Evolutionary conservation across 495 filamentous ascomycete genomes (phyloP), one percentile per base, ranked within the genome.

Genomic region (Pyrenopolyporus hunteri): DNA sequence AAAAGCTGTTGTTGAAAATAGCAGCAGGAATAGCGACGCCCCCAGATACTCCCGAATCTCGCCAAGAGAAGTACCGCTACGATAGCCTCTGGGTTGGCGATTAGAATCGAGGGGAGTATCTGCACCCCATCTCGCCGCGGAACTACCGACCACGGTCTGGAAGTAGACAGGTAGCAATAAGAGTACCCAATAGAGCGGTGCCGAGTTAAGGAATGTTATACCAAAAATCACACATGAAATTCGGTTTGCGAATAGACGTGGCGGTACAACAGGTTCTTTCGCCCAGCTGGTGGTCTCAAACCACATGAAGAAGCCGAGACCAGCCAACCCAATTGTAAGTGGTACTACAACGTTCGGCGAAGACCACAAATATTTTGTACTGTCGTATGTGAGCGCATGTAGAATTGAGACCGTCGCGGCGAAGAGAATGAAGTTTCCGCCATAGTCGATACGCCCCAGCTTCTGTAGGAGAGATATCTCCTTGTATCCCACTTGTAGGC

Each of bases 161-260:
- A 82, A 82, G 55, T 80, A 82, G 0, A 83, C 66, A 1, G 79
- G 76, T 0, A 83, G 44, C 49, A 79, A 82, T 60, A 74, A 81
- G 8, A 66, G 36, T 16, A 68, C 46, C 74, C 69, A 80, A 16
- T 63, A 68, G 11, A 52, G 44, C 32, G 28, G 54, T 39, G 9
- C 33, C 53, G 11, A 55, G 51, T 2, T 57, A 17, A 0, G 70
- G 69, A 0, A 67, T 74, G 17, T 66, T 53, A 39, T 73, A 46
- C 4, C 22, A 16, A 32, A 74, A 13, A 33, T 33, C 14, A 33
- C 31, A 7, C 31, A 33, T 2, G 31, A 33, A 13, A 13, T 33
- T 13, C 11, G 31, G 11, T 33, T 33, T 33, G 31, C 11, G 11
- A 33, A 72, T 3, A 74, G 47, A 2, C 51, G 43, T 0, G 51